These are phyloP conservation scores for Cicer pinnatifidum DNA, from an alignment of 306 rosid species.

Conservation along the genomic window DNA sequence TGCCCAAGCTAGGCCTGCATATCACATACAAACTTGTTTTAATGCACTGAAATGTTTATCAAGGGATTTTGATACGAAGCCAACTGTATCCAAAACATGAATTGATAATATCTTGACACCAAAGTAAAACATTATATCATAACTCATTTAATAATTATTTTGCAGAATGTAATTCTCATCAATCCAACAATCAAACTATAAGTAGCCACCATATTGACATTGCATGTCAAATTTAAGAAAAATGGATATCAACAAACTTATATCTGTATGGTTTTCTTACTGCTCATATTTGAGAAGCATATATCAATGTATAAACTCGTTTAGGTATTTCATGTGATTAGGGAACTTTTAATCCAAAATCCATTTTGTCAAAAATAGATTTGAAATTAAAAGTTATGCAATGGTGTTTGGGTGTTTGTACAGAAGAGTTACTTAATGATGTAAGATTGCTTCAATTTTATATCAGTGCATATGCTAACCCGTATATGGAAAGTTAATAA, in stretches of 20 bases:
- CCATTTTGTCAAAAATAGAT: neutral
- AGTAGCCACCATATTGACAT: slow-evolving; percentile 19
- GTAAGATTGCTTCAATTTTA: slow-evolving; percentile 17
- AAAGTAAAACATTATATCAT: neutral
- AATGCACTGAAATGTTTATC: slow-evolving; percentile 12
- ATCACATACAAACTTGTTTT: slow-evolving; percentile 46
- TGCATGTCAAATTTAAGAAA: slow-evolving; percentile 31
- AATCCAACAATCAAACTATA: slow-evolving; percentile 30
- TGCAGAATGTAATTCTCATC: slow-evolving; percentile 33
- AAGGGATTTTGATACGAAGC: slow-evolving; percentile 4
- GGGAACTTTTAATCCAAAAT: slow-evolving; percentile 28
- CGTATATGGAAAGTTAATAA: neutral
- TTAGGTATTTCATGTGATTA: slow-evolving; percentile 15
- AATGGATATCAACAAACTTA: slow-evolving; percentile 21
- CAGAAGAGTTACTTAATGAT: neutral
- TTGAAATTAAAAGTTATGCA: slow-evolving; percentile 7
- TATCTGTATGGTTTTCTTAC: slow-evolving; percentile 8
- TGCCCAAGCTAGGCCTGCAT: slow-evolving; percentile 96
- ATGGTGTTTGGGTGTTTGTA: neutral
- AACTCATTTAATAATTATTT: slow-evolving; percentile 23
- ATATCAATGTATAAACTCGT: slow-evolving; percentile 15
- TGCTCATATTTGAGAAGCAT: neutral
- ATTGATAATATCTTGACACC: slow-evolving; percentile 30
- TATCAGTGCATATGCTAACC: slow-evolving; percentile 13
- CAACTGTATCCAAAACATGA: slow-evolving; percentile 31